These are phyloP conservation scores for Rubroboletus pulcherrimus DNA, from an alignment of 768 basidiomycete genomes.

Conservation along the genomic window DNA sequence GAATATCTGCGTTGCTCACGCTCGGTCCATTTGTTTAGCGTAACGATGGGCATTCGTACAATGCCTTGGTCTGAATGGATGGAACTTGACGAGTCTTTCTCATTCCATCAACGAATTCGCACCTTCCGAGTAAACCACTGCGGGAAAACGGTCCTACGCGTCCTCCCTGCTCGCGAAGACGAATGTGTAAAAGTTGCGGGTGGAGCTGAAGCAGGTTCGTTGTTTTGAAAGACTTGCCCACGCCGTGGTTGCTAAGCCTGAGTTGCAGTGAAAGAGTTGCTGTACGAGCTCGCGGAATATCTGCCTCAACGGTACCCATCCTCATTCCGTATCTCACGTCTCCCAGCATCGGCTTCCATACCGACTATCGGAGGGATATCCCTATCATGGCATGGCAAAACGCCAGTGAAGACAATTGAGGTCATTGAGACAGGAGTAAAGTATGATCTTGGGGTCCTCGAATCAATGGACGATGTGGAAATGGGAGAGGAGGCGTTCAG, in stretches of 20 bases:
- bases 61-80: slow-evolving; percentile 79
- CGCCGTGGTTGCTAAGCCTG: not conserved
- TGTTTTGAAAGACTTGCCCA: not conserved
- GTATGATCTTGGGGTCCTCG: slow-evolving; percentile 46
- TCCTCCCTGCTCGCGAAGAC: slow-evolving; percentile 44
- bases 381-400: slow-evolving; percentile 40
- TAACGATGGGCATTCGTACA: slow-evolving; percentile 69
- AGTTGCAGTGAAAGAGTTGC: slow-evolving; percentile 54
- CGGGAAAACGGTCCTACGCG: slow-evolving; percentile 45
- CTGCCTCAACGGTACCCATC: slow-evolving; percentile 62
- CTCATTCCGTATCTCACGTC: slow-evolving; percentile 52
- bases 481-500: slow-evolving; percentile 56
- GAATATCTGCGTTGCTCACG: not conserved
- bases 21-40: slow-evolving; percentile 32
- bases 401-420: slow-evolving; percentile 51
- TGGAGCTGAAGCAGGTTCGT: slow-evolving; percentile 30
- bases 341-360: slow-evolving; percentile 4
- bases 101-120: slow-evolving; percentile 54
- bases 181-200: slow-evolving; percentile 34
- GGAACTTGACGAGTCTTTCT: slow-evolving; percentile 63
- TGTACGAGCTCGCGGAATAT: slow-evolving; percentile 69
- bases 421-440: slow-evolving; percentile 49
- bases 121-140: slow-evolving; percentile 50
- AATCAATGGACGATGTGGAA: slow-evolving; percentile 19
- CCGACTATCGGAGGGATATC: slow-evolving; percentile 25